phyloP scores from a whole-genome alignment of 2,329 filamentous ascomycete species.

The Aureobasidium sp. region DNA sequence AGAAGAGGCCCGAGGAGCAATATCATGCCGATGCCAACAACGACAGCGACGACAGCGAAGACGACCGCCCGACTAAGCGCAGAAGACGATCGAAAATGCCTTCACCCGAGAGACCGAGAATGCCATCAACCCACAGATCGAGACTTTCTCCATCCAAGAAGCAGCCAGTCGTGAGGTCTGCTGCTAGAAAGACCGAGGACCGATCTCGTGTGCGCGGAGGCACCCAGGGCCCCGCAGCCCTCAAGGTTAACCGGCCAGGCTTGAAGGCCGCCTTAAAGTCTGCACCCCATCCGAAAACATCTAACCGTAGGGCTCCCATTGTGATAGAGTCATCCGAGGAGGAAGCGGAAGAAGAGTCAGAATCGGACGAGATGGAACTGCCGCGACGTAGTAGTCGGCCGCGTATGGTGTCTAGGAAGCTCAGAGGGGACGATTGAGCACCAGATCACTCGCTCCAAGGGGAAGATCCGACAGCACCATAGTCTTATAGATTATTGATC shows the following conservation, averaged over 20 bases:
- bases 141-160: neutral
- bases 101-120: neutral
- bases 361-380: neutral
- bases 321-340: neutral
- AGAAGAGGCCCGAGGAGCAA: neutral
- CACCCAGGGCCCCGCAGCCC: neutral
- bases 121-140: neutral
- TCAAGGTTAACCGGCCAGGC: neutral
- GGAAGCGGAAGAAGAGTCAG: neutral
- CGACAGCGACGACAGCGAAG: neutral
- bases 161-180: neutral
- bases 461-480: too few relatives aligned
- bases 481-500: too few relatives aligned
- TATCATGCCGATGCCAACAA: neutral
- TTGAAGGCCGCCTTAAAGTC: constrained; percentile 1
- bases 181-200: neutral
- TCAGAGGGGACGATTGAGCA: neutral
- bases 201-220: neutral
- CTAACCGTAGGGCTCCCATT: neutral
- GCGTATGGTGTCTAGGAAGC: neutral
- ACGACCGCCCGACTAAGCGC: constrained; percentile 3
- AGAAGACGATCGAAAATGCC: neutral
- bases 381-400: neutral
- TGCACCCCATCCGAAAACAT: neutral
- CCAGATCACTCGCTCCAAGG: too few relatives aligned